Evolutionary conservation across 768 basidiomycete genomes (phyloP).

Genomic region (Mycena rosella): DNA sequence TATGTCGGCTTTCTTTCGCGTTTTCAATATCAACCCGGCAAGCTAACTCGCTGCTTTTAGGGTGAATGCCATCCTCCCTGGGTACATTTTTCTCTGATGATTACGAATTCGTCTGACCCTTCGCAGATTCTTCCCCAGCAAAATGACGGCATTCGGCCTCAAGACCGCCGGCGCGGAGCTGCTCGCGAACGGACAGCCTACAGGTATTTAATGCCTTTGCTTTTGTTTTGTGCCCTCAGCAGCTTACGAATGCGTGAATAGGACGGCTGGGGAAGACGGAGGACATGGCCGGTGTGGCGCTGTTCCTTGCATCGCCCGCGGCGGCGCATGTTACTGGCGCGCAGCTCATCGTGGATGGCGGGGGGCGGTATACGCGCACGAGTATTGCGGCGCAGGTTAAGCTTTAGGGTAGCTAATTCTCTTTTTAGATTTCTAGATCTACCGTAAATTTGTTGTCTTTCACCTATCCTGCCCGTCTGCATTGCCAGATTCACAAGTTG

Average conservation of each 20-base stretch:
- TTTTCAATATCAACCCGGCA: background rate
- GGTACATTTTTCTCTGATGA: background rate
- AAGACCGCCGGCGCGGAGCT: constrained; percentile 30
- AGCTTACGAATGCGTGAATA: constrained; percentile 65
- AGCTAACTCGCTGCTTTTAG: constrained; percentile 1
- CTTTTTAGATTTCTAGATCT: no score
- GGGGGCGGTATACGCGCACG: constrained; percentile 41
- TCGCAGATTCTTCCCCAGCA: constrained; percentile 52
- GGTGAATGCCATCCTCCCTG: constrained; percentile 37
- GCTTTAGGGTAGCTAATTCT: constrained; percentile 15
- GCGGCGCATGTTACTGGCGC: constrained; percentile 76
- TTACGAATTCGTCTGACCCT: background rate
- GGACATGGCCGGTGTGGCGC: constrained; percentile 72
- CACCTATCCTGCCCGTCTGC: no score
- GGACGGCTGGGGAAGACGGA: constrained; percentile 72
- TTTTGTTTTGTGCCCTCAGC: background rate
- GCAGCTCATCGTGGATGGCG: constrained; percentile 73
- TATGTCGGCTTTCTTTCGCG: constrained; percentile 6
- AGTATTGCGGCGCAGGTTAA: constrained; percentile 34
- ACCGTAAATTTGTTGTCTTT: no score
- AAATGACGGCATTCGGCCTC: constrained; percentile 46
- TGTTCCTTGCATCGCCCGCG: constrained; percentile 72
- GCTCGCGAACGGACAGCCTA: constrained; percentile 30
- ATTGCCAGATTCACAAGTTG: no score
- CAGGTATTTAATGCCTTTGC: constrained; percentile 1